Percentiles rank a stretch among this genome's conserved stretches.
These are phyloP conservation scores for Talaromyces sp. DNA, from an alignment of 2,329 filamentous ascomycete genomes.

Conservation along the genomic window DNA sequence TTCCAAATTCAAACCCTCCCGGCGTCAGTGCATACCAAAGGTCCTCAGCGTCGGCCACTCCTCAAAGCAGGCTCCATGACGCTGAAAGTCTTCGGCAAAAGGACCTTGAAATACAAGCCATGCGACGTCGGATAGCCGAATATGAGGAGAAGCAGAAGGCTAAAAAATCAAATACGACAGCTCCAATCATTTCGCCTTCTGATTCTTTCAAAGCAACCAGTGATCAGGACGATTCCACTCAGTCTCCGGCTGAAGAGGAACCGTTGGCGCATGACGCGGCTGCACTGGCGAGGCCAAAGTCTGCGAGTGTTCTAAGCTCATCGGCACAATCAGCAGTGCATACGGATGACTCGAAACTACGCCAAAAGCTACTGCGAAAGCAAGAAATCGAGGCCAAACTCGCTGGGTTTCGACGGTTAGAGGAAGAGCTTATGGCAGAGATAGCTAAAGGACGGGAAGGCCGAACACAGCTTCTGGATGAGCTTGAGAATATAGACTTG, in stretches of 20 bases:
- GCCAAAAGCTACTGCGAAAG: constrained; percentile 36
- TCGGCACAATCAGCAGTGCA: constrained; percentile 16
- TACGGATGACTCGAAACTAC: constrained; percentile 18
- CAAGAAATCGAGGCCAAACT: constrained; percentile 39
- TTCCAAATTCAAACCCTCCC: neutral
- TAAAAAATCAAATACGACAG: constrained; percentile 27
- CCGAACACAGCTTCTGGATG: constrained; percentile 39
- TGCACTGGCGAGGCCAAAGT: neutral
- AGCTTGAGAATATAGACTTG: constrained; percentile 44
- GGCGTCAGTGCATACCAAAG: constrained; percentile 6
- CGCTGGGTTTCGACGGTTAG: constrained; percentile 25
- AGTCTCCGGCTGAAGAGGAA: neutral
- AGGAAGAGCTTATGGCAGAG: constrained; percentile 39
- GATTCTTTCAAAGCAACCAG: constrained; percentile 12
- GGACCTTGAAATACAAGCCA: constrained; percentile 42
- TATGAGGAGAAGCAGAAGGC: constrained; percentile 34
- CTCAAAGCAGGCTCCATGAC: constrained; percentile 33
- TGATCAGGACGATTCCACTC: constrained; percentile 1
- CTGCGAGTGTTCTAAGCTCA: constrained; percentile 9
- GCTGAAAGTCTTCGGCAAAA: constrained; percentile 42
- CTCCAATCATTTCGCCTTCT: constrained; percentile 11
- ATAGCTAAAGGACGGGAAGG: constrained; percentile 40
- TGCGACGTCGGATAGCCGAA: constrained; percentile 46
- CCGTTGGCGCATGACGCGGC: neutral
- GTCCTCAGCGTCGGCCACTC: constrained; percentile 25